Base-by-base conservation (phyloP, 352 stramenopile species). In the Achlya hypogyna region DNA sequence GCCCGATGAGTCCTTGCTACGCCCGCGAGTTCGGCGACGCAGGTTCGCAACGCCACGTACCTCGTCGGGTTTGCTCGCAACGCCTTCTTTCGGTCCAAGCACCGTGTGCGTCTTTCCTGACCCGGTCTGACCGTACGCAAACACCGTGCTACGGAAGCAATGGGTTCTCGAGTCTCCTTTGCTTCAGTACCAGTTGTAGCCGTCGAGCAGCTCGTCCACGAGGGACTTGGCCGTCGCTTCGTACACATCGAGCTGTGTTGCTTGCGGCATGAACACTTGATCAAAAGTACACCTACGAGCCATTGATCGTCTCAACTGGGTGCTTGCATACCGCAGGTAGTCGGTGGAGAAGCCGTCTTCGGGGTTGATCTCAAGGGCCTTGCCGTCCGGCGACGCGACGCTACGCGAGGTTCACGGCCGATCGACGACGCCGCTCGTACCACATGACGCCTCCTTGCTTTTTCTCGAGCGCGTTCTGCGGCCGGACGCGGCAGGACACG, bases 401-500 rank as follows among this genome's bases (percentile, higher is more conserved):
- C 60, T 67, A 67, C 43, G 35, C 52, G 6, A 52, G 1, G 12
- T 47, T 22, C 53, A 62, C 28, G n/a, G 4, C n/a, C 53, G 12
- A 25, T 42, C 23, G 31, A 10, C 32, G 47, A 53, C 34, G 20
- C 31, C 20, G 6, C 16, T 5, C 27, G 28, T 64, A 89, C 82
- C 82, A 91, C 74, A 84, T 72, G 0, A 73, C 66, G 0, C 81
- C 83, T 35, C 75, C 78, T 68, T 88, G 77, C 25, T 78, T 75
- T 47, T 81, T 86, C 62, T 91, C 83, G 27, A 87, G 73, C 38
- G 78, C 69, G 64, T 92, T 95, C 66, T 91, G 79, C 40, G 88
- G 84, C 9, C 84, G 78, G 16, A 95, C 73, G 3, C 87, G 81
- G 25, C 84, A 94, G 32, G 79, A 89, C 10, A 94, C 82, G 43